Base-by-base conservation (phyloP, 2,329 filamentous ascomycete species). In the Mycosphaerella arachidis region DNA sequence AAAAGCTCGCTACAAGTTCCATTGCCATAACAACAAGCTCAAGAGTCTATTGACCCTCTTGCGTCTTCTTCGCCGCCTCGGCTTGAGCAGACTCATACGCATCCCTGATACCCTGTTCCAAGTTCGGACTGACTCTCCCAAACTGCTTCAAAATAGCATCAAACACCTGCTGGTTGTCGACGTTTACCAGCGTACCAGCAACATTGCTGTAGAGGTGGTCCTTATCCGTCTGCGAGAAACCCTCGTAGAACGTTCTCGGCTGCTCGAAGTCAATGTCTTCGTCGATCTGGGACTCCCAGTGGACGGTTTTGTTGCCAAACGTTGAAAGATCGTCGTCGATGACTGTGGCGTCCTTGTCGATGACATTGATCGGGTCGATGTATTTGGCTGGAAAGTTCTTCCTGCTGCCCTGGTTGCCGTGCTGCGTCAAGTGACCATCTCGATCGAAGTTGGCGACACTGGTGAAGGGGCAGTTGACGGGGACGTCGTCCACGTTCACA, bases 401-500 rank as follows among this genome's bases (percentile, higher is more conserved):
- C 7, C 60, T 48, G 8, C 62, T 65, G 52, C 68, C 68, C 53
- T 68, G 66, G 56, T 70, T 70, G 16, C 67, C 66, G 29, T 58
- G 57, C 10, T 51, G 55, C 12, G 45, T 59, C 35, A 67, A 55
- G 35, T 68, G 61, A 13, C 73, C 72, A 53, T 75, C 72, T 10
- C 73, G 67, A 62, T 70, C 56, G 56, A 65, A 67, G 67, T 71
- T 61, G 45, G 67, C 66, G 18, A 69, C 62, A 45, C 56, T 60
- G 8, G 62, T 53, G 69, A 81, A 80, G 0, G 79, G 79, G 64
- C 79, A 81, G 65, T 75, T 75, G 59, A 73, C 71, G 10, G 79
- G 81, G 4, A 83, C 71, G 63, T 83, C 79, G 64, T 82, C 80
- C 16, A 79, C 64, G 62, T 83, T 83, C 55, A 81, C 74, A 1